Evolutionary conservation across 2,329 filamentous ascomycete genomes (phyloP).

Genomic region (Penicillium sp.): DNA sequence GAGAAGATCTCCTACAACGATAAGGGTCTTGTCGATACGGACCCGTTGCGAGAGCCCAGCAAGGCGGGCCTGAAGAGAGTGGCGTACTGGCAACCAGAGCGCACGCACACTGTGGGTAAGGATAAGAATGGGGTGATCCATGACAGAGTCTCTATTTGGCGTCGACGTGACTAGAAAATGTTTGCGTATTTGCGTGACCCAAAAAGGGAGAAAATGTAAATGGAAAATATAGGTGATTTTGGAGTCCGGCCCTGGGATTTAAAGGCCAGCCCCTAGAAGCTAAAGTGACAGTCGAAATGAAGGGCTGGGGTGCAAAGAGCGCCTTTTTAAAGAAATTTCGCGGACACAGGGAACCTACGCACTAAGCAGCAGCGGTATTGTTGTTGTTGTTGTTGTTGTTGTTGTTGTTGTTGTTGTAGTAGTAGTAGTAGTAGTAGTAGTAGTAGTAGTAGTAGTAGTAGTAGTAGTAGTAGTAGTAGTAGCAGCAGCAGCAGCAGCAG

Average conservation of each 20-base stretch:
- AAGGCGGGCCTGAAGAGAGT: conserved; percentile 47
- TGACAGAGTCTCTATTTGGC: conserved; percentile 49
- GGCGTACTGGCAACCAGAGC: conserved; percentile 57
- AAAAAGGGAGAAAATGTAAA: conserved; percentile 1
- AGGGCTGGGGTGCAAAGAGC: background rate
- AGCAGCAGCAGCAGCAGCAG: too few species aligned
- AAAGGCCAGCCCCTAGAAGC: background rate
- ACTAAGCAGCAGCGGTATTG: background rate
- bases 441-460: too few species aligned
- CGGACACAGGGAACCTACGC: background rate
- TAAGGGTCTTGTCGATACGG: conserved; percentile 52
- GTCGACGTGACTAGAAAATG: conserved; percentile 33
- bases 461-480: too few species aligned
- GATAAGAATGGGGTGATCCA: conserved; percentile 42
- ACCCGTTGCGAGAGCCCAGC: conserved; percentile 49
- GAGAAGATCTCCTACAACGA: conserved; percentile 64
- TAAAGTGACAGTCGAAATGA: background rate
- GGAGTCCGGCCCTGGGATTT: background rate
- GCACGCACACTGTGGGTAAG: conserved; percentile 59
- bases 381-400: too few species aligned
- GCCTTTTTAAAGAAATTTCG: background rate
- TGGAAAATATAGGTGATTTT: conserved; percentile 1
- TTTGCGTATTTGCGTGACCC: background rate
- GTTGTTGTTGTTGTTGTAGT: too few species aligned
- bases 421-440: too few species aligned